Conservation (phyloP, 1,284 basidiomycete species). For the Ustilago esculenta region DNA sequence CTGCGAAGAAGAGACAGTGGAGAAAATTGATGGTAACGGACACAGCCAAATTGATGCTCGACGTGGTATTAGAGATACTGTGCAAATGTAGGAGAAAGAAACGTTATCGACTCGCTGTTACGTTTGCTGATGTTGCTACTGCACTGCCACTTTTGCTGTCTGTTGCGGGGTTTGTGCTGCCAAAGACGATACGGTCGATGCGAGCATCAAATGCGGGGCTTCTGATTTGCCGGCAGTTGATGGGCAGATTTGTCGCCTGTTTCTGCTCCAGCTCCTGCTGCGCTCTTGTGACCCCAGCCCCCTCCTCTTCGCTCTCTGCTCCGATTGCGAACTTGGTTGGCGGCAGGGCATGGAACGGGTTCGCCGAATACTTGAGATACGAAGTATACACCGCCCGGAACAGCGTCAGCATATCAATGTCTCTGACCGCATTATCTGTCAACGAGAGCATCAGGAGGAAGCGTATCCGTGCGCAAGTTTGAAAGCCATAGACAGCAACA, state of each 20-base stretch:
- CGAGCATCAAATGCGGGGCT: slow-evolving; percentile 29
- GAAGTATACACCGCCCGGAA: slow-evolving; percentile 67
- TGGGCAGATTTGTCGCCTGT: slow-evolving; percentile 12
- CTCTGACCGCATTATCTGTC: slow-evolving; percentile 64
- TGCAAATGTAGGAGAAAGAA: not conserved
- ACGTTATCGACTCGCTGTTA: slow-evolving; percentile 4
- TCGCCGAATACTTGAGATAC: slow-evolving; percentile 65
- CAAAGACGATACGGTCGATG: slow-evolving; percentile 38
- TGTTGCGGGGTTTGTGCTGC: not conserved
- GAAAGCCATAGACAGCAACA: slow-evolving; percentile 67
- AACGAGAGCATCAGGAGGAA: slow-evolving; percentile 64
- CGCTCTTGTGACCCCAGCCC: not conserved
- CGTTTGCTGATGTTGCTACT: not conserved
- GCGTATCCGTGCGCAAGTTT: slow-evolving; percentile 65
- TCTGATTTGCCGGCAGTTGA: slow-evolving; percentile 37
- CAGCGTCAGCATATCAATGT: slow-evolving; percentile 67
- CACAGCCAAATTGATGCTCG: not conserved
- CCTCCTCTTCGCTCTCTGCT: not conserved
- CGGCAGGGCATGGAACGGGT: slow-evolving; percentile 61
- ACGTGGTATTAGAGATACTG: not conserved
- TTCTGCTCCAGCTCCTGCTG: slow-evolving; percentile 16
- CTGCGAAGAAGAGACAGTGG: too few species aligned
- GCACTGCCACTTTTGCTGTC: not conserved
- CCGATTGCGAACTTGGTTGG: slow-evolving; percentile 19
- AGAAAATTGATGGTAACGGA: too few species aligned